These are phyloP conservation scores for Pseudotsuga menziesii DNA, from an alignment of 75 land plant species.

Conservation along the genomic window DNA sequence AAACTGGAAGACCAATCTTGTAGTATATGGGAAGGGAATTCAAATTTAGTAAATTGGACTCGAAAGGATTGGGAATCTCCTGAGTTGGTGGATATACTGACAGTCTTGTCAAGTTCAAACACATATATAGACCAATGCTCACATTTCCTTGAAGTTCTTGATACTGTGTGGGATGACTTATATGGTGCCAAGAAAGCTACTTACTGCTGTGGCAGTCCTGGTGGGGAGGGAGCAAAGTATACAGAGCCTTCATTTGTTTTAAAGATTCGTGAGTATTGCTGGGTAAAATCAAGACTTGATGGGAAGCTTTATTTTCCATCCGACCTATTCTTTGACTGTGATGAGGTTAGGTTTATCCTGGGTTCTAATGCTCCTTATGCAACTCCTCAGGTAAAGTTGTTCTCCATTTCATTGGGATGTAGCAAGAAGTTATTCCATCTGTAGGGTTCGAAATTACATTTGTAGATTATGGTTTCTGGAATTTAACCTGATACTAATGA, in stretches of 20 bases:
- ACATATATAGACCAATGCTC: conserved; percentile 24
- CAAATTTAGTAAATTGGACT: conserved; percentile 10
- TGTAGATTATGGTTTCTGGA: neutral
- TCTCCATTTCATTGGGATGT: neutral
- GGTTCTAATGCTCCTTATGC: conserved; percentile 73
- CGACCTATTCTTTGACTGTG: conserved; percentile 66
- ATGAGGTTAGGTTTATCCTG: conserved; percentile 47
- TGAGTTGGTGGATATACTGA: conserved; percentile 52
- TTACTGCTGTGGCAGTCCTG: conserved; percentile 14
- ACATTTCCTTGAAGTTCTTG: conserved; percentile 59
- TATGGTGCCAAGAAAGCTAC: conserved; percentile 39
- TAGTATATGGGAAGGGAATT: conserved; percentile 20
- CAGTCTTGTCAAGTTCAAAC: conserved; percentile 21
- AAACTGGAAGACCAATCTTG: conserved; percentile 24
- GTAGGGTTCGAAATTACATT: neutral
- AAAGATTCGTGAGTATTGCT: conserved; percentile 42
- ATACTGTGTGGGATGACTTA: conserved; percentile 64
- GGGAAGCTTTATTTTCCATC: conserved; percentile 53
- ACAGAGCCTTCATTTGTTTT: conserved; percentile 60
- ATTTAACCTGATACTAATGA: neutral
- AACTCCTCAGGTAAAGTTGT: conserved; percentile 60
- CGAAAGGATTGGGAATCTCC: conserved; percentile 81
- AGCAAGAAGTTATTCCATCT: neutral
- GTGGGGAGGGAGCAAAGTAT: conserved; percentile 6
- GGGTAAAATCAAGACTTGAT: conserved; percentile 77